Conservation (phyloP, 2,329 filamentous ascomycete species). For the Sporothrix variecibatus region DNA sequence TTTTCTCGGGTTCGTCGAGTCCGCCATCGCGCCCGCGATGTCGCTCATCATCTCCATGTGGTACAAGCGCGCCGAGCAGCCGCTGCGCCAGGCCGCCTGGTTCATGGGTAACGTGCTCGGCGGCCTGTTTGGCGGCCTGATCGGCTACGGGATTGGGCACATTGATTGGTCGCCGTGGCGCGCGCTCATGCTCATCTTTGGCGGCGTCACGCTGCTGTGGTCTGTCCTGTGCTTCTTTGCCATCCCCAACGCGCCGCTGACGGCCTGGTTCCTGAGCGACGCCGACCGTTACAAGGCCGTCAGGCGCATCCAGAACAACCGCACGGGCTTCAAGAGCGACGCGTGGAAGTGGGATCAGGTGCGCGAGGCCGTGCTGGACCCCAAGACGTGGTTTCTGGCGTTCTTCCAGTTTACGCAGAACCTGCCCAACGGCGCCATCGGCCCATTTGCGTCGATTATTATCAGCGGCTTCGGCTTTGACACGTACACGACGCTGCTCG, state of each 20-base stretch:
- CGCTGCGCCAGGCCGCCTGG: conserved; percentile 22
- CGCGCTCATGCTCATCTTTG: not conserved
- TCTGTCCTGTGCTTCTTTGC: not conserved
- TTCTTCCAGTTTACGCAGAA: conserved; percentile 7
- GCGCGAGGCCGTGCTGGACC: not conserved
- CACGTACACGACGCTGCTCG: not conserved
- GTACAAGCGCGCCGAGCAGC: conserved; percentile 34
- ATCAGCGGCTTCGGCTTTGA: conserved; percentile 14
- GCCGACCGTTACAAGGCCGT: not conserved
- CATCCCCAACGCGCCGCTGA: conserved; percentile 12
- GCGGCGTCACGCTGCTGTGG: not conserved
- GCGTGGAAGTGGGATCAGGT: conserved; percentile 16
- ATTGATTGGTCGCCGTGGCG: not conserved
- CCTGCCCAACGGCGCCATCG: conserved; percentile 13
- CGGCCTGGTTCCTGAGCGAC: not conserved
- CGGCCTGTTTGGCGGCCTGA: not conserved
- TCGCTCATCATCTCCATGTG: conserved; percentile 39
- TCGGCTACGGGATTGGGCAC: conserved; percentile 1
- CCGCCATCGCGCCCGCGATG: conserved; percentile 38
- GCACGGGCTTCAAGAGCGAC: conserved; percentile 11
- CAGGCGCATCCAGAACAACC: conserved; percentile 2
- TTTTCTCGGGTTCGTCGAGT: conserved; percentile 38
- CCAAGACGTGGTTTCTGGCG: conserved; percentile 11
- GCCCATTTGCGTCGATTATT: conserved; percentile 10
- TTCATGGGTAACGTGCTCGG: conserved; percentile 9